A percentile compares a stretch with the other conserved stretches of the same genome.
phyloP scores from a whole-genome alignment of 169 alveolate species.

The Cyclospora cayetanensis region DNA sequence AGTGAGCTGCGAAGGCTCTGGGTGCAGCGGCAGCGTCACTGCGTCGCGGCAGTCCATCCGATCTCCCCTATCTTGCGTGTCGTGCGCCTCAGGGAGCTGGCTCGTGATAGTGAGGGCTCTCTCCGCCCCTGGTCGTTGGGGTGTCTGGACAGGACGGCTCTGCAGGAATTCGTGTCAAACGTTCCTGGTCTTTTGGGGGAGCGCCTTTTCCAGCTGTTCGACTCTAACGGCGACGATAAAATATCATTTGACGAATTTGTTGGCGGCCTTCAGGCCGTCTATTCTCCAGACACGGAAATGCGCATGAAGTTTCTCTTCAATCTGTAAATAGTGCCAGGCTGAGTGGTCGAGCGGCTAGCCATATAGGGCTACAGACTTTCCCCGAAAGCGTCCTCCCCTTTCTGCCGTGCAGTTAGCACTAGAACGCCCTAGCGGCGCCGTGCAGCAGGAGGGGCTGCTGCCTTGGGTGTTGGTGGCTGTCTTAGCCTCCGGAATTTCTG shows the following conservation, averaged over 20 bases:
- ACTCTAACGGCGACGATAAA: conserved; percentile 22
- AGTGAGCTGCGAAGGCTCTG: neutral
- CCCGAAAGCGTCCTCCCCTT: neutral
- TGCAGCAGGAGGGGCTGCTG: neutral
- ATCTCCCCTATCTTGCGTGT: too few relatives aligned
- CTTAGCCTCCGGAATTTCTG: neutral
- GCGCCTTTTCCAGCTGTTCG: conserved; percentile 43
- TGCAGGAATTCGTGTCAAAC: neutral
- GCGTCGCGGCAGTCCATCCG: too few relatives aligned
- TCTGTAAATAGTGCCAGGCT: too few relatives aligned
- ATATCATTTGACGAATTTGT: conserved; percentile 33
- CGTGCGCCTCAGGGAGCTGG: neutral
- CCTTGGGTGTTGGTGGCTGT: neutral
- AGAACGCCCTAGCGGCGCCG: neutral
- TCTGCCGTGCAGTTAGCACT: neutral
- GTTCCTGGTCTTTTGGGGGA: conserved; percentile 59
- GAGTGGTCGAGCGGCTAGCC: neutral
- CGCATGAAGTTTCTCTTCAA: conserved; percentile 52
- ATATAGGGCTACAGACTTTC: neutral
- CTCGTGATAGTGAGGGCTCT: neutral
- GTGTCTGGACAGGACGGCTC: neutral
- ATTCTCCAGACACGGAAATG: neutral
- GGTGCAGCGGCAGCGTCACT: conserved; percentile 1
- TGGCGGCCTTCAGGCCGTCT: conserved; percentile 13
- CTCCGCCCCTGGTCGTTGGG: conserved; percentile 1